phyloP scores from a whole-genome alignment of 768 basidiomycete genomes.

The Mycena galopus region DNA sequence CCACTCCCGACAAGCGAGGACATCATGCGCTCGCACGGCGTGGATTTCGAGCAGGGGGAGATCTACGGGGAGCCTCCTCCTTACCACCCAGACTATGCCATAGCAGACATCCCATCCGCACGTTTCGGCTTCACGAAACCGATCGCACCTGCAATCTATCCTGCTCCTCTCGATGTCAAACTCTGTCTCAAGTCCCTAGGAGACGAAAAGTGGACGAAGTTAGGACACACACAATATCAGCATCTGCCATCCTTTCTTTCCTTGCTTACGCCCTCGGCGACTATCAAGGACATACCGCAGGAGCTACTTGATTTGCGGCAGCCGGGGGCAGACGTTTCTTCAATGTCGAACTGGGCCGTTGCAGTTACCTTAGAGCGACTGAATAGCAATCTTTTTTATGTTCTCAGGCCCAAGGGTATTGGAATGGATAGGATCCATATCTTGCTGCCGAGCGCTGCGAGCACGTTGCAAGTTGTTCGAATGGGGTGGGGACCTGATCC shows the following conservation, averaged over 20 bases:
- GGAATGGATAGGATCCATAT: background rate
- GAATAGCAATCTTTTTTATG: conserved; percentile 1
- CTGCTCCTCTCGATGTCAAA: background rate
- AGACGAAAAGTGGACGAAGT: background rate
- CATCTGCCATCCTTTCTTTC: background rate
- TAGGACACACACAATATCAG: background rate
- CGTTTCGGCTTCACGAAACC: background rate
- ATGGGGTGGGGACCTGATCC: conserved; percentile 22
- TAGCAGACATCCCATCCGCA: background rate
- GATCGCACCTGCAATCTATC: background rate
- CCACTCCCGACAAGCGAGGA: background rate
- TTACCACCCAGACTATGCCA: background rate
- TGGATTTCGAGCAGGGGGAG: background rate
- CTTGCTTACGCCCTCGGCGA: background rate
- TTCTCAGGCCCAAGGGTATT: background rate
- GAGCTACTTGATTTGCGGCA: conserved; percentile 11
- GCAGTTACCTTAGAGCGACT: background rate
- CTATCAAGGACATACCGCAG: background rate
- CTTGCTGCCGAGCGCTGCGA: conserved; percentile 4
- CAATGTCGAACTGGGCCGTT: conserved; percentile 3
- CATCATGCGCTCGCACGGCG: background rate
- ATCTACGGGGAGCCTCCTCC: background rate
- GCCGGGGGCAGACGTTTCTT: background rate
- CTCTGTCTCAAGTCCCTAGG: background rate
- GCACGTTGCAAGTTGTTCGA: conserved; percentile 3